A percentile compares a stretch with the other conserved stretches of the same genome.
These are phyloP conservation scores for Pleoardoris graminearum DNA, from an alignment of 2,329 filamentous ascomycete species.

Conservation along the genomic window DNA sequence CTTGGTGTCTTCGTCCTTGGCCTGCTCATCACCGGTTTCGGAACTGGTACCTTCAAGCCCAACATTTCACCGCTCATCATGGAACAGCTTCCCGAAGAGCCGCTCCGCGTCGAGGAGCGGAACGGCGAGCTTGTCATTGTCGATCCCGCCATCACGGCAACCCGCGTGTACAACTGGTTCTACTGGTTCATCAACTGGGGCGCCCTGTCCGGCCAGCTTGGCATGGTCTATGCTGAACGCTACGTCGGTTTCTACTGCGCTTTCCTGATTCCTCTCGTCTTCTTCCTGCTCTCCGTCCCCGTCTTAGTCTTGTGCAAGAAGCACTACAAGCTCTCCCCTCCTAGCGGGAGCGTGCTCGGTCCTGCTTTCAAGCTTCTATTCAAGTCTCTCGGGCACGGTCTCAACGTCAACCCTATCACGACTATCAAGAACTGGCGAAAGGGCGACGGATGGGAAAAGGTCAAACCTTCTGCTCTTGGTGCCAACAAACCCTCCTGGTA, in stretches of 20 bases:
- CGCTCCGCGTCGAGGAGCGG: conserved; percentile 53
- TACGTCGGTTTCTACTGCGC: conserved; percentile 75
- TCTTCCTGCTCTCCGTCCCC: conserved; percentile 65
- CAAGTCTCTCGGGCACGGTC: conserved; percentile 46
- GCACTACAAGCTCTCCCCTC: conserved; percentile 52
- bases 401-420: background rate
- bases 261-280: conserved; percentile 64
- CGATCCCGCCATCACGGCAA: conserved; percentile 66
- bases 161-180: conserved; percentile 68
- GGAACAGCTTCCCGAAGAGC: conserved; percentile 63
- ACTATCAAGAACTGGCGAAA: conserved; percentile 4
- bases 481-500: conserved; percentile 66
- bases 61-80: conserved; percentile 62
- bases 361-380: conserved; percentile 64
- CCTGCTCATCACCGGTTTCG: conserved; percentile 46
- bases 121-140: conserved; percentile 67
- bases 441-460: conserved; percentile 56
- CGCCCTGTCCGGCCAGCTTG: conserved; percentile 62
- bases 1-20: conserved; percentile 53
- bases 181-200: conserved; percentile 72
- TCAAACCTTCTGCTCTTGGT: conserved; percentile 62
- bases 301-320: conserved; percentile 45
- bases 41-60: conserved; percentile 45
- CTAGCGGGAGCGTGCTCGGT: conserved; percentile 67
- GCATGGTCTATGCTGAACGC: conserved; percentile 66